These are phyloP conservation scores for Venturia carpophila DNA, from an alignment of 2,329 filamentous ascomycete genomes.

Conservation along the genomic window DNA sequence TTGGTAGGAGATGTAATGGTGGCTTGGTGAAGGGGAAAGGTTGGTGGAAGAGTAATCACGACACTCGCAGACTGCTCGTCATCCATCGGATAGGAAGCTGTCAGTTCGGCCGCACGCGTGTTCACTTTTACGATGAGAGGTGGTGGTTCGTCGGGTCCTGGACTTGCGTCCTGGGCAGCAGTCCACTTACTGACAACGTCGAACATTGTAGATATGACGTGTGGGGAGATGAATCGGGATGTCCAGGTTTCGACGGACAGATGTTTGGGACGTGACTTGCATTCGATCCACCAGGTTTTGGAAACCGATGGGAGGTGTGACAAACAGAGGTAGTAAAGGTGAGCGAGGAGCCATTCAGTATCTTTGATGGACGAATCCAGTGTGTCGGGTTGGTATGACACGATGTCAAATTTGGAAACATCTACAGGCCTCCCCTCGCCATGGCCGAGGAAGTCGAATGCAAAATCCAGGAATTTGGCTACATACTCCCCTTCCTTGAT, in stretches of 20 bases:
- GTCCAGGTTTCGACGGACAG: slow-evolving; percentile 79
- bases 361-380: slow-evolving; percentile 60
- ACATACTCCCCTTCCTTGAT: slow-evolving; percentile 69
- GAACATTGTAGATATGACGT: slow-evolving; percentile 58
- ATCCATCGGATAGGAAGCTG: slow-evolving; percentile 79
- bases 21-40: slow-evolving; percentile 76
- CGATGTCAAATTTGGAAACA: slow-evolving; percentile 62
- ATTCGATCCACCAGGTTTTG: slow-evolving; percentile 76
- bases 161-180: slow-evolving; percentile 32
- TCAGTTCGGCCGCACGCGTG: slow-evolving; percentile 63
- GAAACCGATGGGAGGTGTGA: slow-evolving; percentile 70
- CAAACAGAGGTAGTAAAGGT: slow-evolving; percentile 77
- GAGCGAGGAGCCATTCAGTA: slow-evolving; percentile 73
- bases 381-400: slow-evolving; percentile 48
- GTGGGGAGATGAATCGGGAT: slow-evolving; percentile 68
- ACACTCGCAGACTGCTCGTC: slow-evolving; percentile 71
- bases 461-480: slow-evolving; percentile 63
- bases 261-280: slow-evolving; percentile 69
- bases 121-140: slow-evolving; percentile 64
- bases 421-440: slow-evolving; percentile 63
- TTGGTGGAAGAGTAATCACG: slow-evolving; percentile 67
- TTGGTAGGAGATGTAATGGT: slow-evolving; percentile 64
- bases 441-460: slow-evolving; percentile 78
- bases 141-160: slow-evolving; percentile 35
- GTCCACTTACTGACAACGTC: slow-evolving; percentile 63